A percentile compares a stretch with the other conserved stretches of the same genome.
These are phyloP conservation scores for Prunus mongolica DNA, from an alignment of 306 rosid genomes.

Conservation along the genomic window DNA sequence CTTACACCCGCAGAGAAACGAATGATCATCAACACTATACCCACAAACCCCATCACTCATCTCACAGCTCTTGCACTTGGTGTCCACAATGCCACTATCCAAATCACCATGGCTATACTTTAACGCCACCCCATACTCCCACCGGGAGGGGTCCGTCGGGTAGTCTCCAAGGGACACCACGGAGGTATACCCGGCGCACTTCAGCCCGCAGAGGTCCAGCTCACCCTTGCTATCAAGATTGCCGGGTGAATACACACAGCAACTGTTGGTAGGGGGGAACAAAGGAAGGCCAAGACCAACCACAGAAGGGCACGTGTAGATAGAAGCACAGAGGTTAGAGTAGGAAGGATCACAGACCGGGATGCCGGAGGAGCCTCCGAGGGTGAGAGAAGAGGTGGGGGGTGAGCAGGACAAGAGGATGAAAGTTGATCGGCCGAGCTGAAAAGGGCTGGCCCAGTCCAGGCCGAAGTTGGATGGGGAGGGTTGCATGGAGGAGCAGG, in stretches of 20 bases:
- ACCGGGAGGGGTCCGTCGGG: slow-evolving; percentile 44
- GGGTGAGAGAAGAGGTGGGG: slow-evolving; percentile 37
- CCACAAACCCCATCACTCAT: slow-evolving; percentile 67
- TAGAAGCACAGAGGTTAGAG: slow-evolving; percentile 53
- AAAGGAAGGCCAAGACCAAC: slow-evolving; percentile 38
- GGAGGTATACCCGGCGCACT: slow-evolving; percentile 44
- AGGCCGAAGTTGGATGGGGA: slow-evolving; percentile 43
- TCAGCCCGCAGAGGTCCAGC: slow-evolving; percentile 31
- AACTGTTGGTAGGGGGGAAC: slow-evolving; percentile 51
- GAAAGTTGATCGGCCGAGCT: slow-evolving; percentile 53
- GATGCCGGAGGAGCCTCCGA: slow-evolving; percentile 9
- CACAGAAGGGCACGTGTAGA: slow-evolving; percentile 61
- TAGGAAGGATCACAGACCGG: slow-evolving; percentile 47
- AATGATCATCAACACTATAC: slow-evolving; percentile 28
- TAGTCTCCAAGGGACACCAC: slow-evolving; percentile 45
- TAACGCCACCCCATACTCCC: slow-evolving; percentile 60
- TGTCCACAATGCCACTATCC: slow-evolving; percentile 29
- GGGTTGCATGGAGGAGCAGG: slow-evolving; percentile 52
- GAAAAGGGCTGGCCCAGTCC: slow-evolving; percentile 62
- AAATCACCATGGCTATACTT: slow-evolving; percentile 31
- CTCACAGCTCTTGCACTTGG: slow-evolving; percentile 50
- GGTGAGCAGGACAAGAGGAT: slow-evolving; percentile 55
- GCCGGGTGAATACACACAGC: slow-evolving; percentile 66
- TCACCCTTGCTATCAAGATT: slow-evolving; percentile 44
- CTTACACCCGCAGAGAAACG: slow-evolving; percentile 54